Percentiles rank a stretch among this genome's conserved stretches.
phyloP scores from a whole-genome alignment of 2,329 filamentous ascomycete species.

The Cladobotryum protrusum region DNA sequence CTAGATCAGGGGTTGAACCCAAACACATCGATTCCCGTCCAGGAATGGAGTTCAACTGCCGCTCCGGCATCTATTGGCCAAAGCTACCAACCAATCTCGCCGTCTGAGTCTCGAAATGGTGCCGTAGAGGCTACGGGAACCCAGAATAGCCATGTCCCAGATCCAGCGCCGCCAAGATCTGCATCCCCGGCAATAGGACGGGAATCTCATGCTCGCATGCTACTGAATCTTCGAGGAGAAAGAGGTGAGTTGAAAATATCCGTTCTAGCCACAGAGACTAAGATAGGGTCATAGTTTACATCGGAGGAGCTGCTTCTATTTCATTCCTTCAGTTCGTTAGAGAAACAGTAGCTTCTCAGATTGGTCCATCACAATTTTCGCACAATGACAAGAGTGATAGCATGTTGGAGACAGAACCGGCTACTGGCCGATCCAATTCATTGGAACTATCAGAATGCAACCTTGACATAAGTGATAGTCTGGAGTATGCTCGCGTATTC shows the following conservation, averaged over 20 bases:
- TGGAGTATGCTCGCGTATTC: slow-evolving; percentile 13
- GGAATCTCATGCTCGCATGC: slow-evolving; percentile 33
- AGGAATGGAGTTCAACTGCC: slow-evolving; percentile 4
- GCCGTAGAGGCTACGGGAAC: slow-evolving; percentile 11
- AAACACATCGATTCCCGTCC: neutral
- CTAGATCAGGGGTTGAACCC: neutral
- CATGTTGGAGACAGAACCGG: slow-evolving; percentile 44
- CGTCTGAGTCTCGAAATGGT: slow-evolving; percentile 24
- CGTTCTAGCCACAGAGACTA: neutral
- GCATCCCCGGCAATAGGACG: slow-evolving; percentile 4
- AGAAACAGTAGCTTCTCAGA: slow-evolving; percentile 40
- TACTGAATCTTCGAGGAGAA: slow-evolving; percentile 47
- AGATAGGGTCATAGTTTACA: slow-evolving; percentile 32
- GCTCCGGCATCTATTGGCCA: neutral
- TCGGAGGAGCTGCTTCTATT: slow-evolving; percentile 45
- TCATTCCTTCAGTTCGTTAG: slow-evolving; percentile 51
- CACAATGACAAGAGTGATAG: slow-evolving; percentile 43
- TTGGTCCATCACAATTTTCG: slow-evolving; percentile 49
- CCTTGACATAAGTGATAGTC: slow-evolving; percentile 14
- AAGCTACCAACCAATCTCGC: slow-evolving; percentile 21
- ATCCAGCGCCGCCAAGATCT: neutral
- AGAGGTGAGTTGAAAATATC: slow-evolving; percentile 31
- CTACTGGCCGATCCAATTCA: slow-evolving; percentile 7
- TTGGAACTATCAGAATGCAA: slow-evolving; percentile 5
- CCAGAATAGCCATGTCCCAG: slow-evolving; percentile 12